Base-by-base conservation (phyloP, 2,329 filamentous ascomycete species). In the Aureobasidium sp. region DNA sequence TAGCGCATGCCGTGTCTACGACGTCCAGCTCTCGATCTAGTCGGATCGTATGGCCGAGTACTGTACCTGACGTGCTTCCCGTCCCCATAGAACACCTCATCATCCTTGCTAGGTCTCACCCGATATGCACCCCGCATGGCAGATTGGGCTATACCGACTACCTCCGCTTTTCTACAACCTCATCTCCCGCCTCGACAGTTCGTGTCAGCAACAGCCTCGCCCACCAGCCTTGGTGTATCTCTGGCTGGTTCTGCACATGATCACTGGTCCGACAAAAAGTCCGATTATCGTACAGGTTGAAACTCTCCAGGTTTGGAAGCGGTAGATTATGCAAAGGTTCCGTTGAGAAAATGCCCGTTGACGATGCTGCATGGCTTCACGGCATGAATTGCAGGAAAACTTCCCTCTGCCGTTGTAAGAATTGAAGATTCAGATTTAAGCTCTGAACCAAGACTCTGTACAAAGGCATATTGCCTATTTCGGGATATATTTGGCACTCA, bases 81-180 rank as follows among this genome's bases (percentile, higher is more conserved):
- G 36, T 33, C 23, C n/a, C 47, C 20, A 38, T 23, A 51, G 16
- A 55, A 54, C 16, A 50, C 29, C 51, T 23, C 50, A 45, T 36
- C 29, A 55, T 64, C 50, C 48, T 64, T 54, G 50, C 60, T 64
- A 64, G 60, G 36, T 59, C 63, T 65, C 18, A 65, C 55, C 29
- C 11, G 29, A 47, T 47, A 65, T 65, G 63, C 63, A 65, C 63
- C 53, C 63, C 63, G 20, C 63, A 65, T 31, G 10, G 18, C n/a
- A 13, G 13, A n/a, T 38, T 33, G 15, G 38, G 7, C 31, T 50
- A 25, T 40, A 15, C 23, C 29, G 43, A 23, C n/a, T 11, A 40
- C 31, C 42, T 58, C 36, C 42, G 23, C 51, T 58, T 48, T 47
- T 29, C 38, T 29, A 47, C 50, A 55, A 64, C 61, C 42, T 54